These are phyloP conservation scores for Trebouxia gelatinosa DNA, from an alignment of 163 green algal genomes.

Conservation along the genomic window DNA sequence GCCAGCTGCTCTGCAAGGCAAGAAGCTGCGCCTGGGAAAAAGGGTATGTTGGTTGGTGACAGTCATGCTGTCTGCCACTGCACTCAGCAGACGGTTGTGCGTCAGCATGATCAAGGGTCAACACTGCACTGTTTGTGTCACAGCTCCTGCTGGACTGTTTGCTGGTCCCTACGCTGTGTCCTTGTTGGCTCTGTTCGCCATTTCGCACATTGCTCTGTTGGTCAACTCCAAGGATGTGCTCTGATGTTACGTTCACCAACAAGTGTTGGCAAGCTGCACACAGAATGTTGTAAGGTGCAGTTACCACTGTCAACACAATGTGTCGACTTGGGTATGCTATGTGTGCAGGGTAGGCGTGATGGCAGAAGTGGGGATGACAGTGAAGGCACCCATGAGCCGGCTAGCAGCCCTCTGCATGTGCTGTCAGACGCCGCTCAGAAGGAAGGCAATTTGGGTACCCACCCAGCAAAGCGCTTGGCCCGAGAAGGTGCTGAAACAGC, in stretches of 20 bases:
- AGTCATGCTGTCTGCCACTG: neutral
- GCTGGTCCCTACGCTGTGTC: neutral
- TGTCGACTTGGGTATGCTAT: neutral
- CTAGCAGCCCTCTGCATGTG: slow-evolving; percentile 15
- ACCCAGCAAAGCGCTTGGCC: neutral
- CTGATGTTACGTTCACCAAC: too few species aligned
- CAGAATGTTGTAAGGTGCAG: neutral
- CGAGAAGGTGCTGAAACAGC: neutral
- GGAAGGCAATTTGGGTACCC: neutral
- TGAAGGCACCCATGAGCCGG: neutral
- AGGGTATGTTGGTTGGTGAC: neutral
- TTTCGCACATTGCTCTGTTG: too few species aligned
- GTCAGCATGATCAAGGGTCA: too few species aligned
- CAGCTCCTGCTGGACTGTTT: neutral
- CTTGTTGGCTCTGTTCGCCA: too few species aligned
- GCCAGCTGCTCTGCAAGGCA: neutral
- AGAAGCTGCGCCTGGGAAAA: slow-evolving; percentile 18
- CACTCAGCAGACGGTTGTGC: too few species aligned
- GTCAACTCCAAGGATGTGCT: too few species aligned
- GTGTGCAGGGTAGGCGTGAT: neutral
- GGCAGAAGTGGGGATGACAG: neutral
- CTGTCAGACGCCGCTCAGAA: slow-evolving; percentile 7
- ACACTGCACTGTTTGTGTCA: too few species aligned
- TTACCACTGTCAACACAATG: neutral
- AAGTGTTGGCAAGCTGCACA: neutral